Percentiles rank a stretch among this genome's conserved stretches.
These are phyloP conservation scores for Rhynchospora pubera DNA, from an alignment of 176 grass and related monocot genomes.

Conservation along the genomic window DNA sequence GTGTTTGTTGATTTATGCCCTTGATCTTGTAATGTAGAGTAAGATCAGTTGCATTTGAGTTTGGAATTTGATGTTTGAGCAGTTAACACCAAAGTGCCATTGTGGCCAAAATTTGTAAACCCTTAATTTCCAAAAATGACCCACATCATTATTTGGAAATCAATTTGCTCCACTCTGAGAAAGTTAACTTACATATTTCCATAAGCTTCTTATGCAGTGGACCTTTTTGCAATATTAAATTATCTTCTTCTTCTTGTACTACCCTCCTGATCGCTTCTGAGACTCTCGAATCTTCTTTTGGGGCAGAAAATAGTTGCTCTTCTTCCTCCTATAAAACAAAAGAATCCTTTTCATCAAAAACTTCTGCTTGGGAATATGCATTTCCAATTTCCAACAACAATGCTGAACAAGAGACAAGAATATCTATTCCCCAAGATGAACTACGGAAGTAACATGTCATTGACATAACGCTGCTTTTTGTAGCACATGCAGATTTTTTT, in stretches of 20 bases:
- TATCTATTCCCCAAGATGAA: background rate
- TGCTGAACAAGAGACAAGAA: background rate
- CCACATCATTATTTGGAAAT: background rate
- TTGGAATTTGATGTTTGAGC: background rate
- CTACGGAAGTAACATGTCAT: background rate
- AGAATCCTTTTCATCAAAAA: background rate
- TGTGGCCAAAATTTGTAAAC: background rate
- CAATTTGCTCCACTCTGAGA: constrained; percentile 19
- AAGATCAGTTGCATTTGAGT: background rate
- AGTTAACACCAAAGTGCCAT: background rate
- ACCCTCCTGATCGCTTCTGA: constrained; percentile 84
- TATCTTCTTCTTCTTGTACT: constrained; percentile 95
- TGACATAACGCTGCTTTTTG: background rate
- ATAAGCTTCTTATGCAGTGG: constrained; percentile 66
- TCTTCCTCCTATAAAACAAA: constrained; percentile 70
- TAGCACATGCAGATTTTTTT: background rate
- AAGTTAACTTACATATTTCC: constrained; percentile 70
- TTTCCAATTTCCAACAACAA: background rate
- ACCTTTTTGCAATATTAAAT: constrained; percentile 62
- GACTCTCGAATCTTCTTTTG: constrained; percentile 75
- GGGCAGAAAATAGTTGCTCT: constrained; percentile 79
- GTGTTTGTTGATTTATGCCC: background rate
- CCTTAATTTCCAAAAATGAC: background rate
- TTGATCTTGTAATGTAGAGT: background rate
- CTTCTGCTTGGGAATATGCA: background rate